Conservation (phyloP, 306 rosid genomes). For the Prinsepia uniflora region DNA sequence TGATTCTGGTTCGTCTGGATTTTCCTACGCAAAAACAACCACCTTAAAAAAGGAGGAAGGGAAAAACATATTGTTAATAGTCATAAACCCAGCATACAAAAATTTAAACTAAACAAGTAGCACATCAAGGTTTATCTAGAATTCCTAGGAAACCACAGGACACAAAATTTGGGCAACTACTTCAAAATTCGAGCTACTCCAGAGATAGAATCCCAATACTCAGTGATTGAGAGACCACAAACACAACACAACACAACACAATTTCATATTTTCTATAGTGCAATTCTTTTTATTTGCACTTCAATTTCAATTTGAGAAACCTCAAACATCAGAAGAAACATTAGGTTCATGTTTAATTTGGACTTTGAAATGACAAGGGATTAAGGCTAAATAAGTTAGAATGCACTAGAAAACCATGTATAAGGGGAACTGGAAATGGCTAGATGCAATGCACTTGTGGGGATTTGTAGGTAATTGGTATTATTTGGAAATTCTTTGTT, state of each 20-base stretch:
- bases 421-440: too few relatives aligned
- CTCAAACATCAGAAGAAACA: not conserved
- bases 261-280: not conserved
- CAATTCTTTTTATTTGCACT: not conserved
- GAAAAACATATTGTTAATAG: not conserved
- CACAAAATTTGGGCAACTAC: not conserved
- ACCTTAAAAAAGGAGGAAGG: conserved; percentile 8
- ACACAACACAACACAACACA: not conserved
- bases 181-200: not conserved
- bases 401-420: too few relatives aligned
- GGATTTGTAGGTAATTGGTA: too few relatives aligned
- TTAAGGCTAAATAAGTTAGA: too few relatives aligned
- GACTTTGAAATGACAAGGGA: too few relatives aligned
- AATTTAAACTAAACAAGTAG: not conserved
- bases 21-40: not conserved
- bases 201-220: not conserved
- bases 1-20: not conserved
- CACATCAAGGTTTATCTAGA: not conserved
- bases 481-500: too few relatives aligned
- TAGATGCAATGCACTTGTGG: too few relatives aligned
- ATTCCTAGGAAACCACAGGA: not conserved
- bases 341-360: too few relatives aligned
- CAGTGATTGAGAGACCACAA: not conserved
- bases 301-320: not conserved
- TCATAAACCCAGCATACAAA: not conserved